phyloP scores from a whole-genome alignment of 768 basidiomycete species.

The Trametes meyenii region DNA sequence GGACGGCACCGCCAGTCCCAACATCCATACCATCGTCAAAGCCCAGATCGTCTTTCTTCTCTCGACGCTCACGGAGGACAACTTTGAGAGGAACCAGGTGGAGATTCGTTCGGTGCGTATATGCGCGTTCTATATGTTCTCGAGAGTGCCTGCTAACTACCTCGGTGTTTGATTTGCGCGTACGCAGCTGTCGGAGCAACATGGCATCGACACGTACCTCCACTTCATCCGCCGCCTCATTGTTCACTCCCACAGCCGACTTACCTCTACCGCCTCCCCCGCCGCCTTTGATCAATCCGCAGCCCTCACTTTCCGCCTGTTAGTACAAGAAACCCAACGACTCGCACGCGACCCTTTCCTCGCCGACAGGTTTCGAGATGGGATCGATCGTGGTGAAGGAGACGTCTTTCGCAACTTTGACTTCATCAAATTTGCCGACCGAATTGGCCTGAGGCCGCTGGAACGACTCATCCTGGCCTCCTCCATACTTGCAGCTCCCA shows the following conservation, averaged over 20 bases:
- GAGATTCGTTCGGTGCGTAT: conserved; percentile 91
- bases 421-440: conserved; percentile 80
- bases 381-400: conserved; percentile 85
- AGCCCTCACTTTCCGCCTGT: conserved; percentile 78
- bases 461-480: conserved; percentile 79
- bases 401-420: conserved; percentile 84
- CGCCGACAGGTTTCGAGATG: conserved; percentile 89
- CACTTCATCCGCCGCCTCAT: conserved; percentile 98
- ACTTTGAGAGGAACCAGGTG: conserved; percentile 89
- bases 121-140: neutral
- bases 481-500: conserved; percentile 68
- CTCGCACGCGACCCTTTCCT: conserved; percentile 89
- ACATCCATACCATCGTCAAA: conserved; percentile 91
- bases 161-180: conserved; percentile 2
- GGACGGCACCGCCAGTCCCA: conserved; percentile 82
- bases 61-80: conserved; percentile 95
- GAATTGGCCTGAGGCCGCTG: conserved; percentile 76
- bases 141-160: conserved; percentile 1
- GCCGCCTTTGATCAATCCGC: conserved; percentile 75
- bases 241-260: conserved; percentile 78
- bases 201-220: conserved; percentile 95
- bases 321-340: conserved; percentile 86
- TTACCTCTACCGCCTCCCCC: conserved; percentile 59
- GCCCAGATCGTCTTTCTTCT: conserved; percentile 98
- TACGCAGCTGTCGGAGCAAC: conserved; percentile 88